Evolutionary conservation across 2,329 filamentous ascomycete species (phyloP), one percentile per base, ranked within the genome.

Genomic region (Trichoderma gracile): DNA sequence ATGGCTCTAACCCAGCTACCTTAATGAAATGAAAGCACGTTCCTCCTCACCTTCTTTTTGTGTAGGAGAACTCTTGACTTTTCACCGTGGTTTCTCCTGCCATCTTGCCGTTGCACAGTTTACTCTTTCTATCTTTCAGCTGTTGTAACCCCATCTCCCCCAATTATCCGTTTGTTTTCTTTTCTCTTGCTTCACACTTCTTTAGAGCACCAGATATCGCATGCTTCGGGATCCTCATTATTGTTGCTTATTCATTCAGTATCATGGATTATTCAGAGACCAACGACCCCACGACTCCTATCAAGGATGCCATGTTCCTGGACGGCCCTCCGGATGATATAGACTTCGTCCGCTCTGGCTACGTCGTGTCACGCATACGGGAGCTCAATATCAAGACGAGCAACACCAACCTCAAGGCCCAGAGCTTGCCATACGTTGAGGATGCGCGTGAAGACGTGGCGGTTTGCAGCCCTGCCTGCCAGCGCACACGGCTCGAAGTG

Each of bases 341-440:
- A 14, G 33, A 14, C 57, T 45, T 65, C 43, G 65, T 73, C 53
- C 72, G 71, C 5, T 63, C 67, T 2, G 73, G 73, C 21, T 71
- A 74, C 42, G 73, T 75, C 23, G 61, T 69, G 25, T 66, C 71
- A 30, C 74, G 73, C 42, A 72, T 75, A 56, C 71, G 70, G 45
- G 70, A 71, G 40, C 68, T 76, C 38, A 69, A 68, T 23, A 71
- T 66, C 3, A 67, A 73, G 3, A 68, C 66, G 7, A 66, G 68
- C 42, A 54, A 68, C 42, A 63, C 67, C 25, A 33, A 50, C 21
- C 40, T 45, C 5, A 52, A 66, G 9, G 66, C 59, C 6, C 63
- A 57, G 19, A 30, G 30, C 12, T 43, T 60, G 12, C 30, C 62
- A 7, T 25, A 58, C 30, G 46, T 23, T n/a, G 17, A 23, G 7